These are phyloP conservation scores for Simmondsia chinensis DNA, from an alignment of 148 eudicot genomes.

Conservation along the genomic window DNA sequence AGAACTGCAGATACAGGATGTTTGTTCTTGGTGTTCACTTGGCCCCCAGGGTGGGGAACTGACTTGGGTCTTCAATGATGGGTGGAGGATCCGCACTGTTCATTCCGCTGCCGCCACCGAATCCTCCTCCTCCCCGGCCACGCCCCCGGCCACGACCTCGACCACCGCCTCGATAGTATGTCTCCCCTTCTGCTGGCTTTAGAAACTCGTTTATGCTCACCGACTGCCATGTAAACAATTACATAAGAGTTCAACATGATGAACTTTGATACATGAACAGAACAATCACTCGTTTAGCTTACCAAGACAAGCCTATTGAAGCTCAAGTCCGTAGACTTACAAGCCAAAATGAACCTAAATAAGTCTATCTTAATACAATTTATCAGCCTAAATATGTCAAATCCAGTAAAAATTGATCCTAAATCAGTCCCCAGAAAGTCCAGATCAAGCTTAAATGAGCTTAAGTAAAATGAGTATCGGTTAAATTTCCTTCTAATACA, in stretches of 20 bases:
- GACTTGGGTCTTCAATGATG: constrained; percentile 35
- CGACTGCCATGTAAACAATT: constrained; percentile 18
- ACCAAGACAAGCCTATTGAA: background rate
- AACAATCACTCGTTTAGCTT: background rate
- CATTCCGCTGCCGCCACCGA: constrained; percentile 20
- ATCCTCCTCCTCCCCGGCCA: constrained; percentile 30
- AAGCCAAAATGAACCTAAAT: no score
- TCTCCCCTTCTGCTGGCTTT: constrained; percentile 45
- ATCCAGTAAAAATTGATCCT: no score
- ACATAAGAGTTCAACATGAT: background rate
- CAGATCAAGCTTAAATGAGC: no score
- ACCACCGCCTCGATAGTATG: constrained; percentile 30
- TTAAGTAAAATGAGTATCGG: no score
- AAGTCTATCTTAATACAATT: no score
- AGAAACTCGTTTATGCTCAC: constrained; percentile 54
- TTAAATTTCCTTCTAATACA: no score
- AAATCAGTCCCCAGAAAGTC: no score
- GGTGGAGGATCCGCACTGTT: constrained; percentile 27
- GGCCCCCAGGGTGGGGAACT: constrained; percentile 40
- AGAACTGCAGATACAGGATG: constrained; percentile 2
- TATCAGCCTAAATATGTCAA: no score
- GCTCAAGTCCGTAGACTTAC: no score
- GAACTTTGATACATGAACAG: background rate
- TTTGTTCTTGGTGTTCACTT: constrained; percentile 22
- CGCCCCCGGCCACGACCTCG: constrained; percentile 53